phyloP scores from a whole-genome alignment of 208 protist genomes.

The Leptomonas seymouri region DNA sequence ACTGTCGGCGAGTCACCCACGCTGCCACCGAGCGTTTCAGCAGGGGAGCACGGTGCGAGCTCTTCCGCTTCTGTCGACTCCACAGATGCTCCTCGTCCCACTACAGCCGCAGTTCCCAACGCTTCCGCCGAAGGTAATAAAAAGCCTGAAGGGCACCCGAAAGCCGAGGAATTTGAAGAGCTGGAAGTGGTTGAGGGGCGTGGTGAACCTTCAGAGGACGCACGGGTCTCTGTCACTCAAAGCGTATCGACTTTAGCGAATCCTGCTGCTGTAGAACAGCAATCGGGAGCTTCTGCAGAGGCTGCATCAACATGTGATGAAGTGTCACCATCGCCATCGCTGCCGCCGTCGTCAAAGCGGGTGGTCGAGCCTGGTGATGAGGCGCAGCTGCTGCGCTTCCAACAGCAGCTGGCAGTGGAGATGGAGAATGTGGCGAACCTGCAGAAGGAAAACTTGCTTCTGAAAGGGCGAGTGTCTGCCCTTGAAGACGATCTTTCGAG shows the following conservation, averaged over 20 bases:
- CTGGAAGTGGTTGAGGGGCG: no score
- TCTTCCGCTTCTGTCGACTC: not conserved
- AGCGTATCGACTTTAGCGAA: no score
- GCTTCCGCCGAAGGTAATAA: no score
- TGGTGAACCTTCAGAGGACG: no score
- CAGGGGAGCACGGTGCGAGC: not conserved
- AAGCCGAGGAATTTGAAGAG: no score
- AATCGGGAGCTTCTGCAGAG: no score
- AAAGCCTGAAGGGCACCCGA: not conserved
- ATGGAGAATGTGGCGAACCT: slow-evolving; percentile 50
- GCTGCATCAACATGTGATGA: not conserved
- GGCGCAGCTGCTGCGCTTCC: slow-evolving; percentile 64
- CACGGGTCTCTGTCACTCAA: no score
- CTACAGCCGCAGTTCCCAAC: not conserved
- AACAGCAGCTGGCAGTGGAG: slow-evolving; percentile 68
- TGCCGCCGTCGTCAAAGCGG: not conserved
- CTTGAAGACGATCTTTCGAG: slow-evolving; percentile 38
- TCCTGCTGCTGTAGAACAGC: no score
- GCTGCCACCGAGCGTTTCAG: not conserved
- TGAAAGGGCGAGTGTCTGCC: slow-evolving; percentile 23
- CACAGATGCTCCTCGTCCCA: not conserved
- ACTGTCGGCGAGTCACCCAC: not conserved
- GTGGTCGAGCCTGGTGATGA: slow-evolving; percentile 12
- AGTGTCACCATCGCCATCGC: not conserved
- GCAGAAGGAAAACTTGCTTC: slow-evolving; percentile 33